phyloP scores from a whole-genome alignment of 352 stramenopile species.

The Globisporangium perplexum region DNA sequence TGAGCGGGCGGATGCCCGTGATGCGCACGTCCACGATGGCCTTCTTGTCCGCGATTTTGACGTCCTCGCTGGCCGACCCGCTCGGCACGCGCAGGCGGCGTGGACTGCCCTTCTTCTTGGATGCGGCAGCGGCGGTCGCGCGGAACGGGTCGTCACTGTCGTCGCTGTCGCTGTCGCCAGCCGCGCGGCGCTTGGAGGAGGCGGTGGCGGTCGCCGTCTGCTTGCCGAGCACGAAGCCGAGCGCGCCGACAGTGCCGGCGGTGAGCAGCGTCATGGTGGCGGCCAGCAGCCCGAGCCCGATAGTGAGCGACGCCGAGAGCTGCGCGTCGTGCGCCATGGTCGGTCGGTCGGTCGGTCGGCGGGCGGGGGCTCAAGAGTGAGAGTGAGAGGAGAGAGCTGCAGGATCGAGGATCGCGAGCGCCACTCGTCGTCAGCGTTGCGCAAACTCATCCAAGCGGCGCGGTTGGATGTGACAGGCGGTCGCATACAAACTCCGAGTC shows the following conservation, averaged over 20 bases:
- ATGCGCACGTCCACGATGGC: constrained; percentile 86
- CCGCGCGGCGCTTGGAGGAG: constrained; percentile 11
- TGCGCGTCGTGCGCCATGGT: constrained; percentile 21
- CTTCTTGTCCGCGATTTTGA: constrained; percentile 83
- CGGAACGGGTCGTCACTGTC: constrained; percentile 14
- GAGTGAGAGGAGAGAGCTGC: not conserved
- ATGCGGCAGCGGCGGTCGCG: not conserved
- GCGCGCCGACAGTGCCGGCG: constrained; percentile 56
- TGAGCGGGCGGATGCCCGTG: constrained; percentile 76
- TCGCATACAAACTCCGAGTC: constrained; percentile 24
- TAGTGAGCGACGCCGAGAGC: constrained; percentile 45
- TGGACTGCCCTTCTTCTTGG: constrained; percentile 11
- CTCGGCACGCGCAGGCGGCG: constrained; percentile 61
- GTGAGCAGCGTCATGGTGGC: constrained; percentile 73
- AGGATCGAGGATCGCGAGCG: not conserved
- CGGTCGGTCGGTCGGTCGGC: not conserved
- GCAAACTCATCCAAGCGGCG: constrained; percentile 8
- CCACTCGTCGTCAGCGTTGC: not conserved
- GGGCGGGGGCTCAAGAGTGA: not conserved
- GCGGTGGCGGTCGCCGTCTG: constrained; percentile 16
- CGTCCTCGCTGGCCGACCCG: constrained; percentile 61
- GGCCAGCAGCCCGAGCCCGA: constrained; percentile 59
- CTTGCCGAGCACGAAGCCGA: constrained; percentile 66
- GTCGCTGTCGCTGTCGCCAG: constrained; percentile 12
- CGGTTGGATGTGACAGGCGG: not conserved